Percentiles rank a stretch among this genome's conserved stretches.
phyloP scores from a whole-genome alignment of 768 basidiomycete genomes.

The Agrocybe chaxingu region DNA sequence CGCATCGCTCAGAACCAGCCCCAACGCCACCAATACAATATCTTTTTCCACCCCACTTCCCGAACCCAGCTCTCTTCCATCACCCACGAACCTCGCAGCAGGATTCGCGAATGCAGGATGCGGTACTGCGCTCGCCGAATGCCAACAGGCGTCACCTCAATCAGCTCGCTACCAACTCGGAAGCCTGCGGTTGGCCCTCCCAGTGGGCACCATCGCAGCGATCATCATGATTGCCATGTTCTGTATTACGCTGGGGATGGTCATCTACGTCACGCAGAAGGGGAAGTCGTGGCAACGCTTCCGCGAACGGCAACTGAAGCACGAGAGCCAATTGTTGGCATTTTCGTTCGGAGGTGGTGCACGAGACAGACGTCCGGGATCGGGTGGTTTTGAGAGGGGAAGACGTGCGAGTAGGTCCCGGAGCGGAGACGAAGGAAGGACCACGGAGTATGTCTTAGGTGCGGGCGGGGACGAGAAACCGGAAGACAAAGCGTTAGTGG shows the following conservation, averaged over 20 bases:
- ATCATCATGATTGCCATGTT: slow-evolving; percentile 1
- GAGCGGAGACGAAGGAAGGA: too few relatives aligned
- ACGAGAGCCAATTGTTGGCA: neutral
- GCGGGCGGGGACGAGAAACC: too few relatives aligned
- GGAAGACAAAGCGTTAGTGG: too few relatives aligned
- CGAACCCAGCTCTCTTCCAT: neutral
- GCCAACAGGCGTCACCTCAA: too few relatives aligned
- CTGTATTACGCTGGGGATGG: neutral
- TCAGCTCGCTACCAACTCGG: neutral
- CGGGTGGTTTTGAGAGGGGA: too few relatives aligned
- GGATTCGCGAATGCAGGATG: neutral
- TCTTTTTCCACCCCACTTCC: neutral
- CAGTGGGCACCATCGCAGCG: neutral
- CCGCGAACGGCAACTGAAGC: neutral
- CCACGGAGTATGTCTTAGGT: too few relatives aligned
- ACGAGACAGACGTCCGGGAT: too few relatives aligned
- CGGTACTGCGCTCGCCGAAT: too few relatives aligned
- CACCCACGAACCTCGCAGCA: neutral
- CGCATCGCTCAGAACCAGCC: too few relatives aligned
- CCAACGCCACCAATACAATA: neutral
- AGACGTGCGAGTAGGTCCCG: too few relatives aligned
- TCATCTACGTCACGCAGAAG: neutral
- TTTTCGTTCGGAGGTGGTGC: too few relatives aligned
- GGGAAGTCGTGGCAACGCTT: neutral
- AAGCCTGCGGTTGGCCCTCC: neutral